Evolutionary conservation across 1,284 basidiomycete species (phyloP).

Genomic region (Trichosporon sp.): DNA sequence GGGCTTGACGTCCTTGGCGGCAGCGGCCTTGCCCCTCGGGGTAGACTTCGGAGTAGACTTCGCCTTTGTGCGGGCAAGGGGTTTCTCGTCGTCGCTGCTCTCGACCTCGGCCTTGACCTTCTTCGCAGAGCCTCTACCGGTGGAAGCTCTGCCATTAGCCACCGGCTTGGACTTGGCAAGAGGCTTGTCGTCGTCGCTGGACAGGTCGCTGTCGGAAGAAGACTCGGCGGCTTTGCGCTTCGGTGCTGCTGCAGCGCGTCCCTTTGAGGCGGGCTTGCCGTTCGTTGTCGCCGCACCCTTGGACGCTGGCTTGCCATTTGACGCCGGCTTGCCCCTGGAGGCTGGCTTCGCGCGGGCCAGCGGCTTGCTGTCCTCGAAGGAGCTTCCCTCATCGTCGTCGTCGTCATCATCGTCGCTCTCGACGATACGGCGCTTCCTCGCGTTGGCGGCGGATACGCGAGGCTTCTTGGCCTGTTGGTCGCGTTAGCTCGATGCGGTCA

Average conservation of each 20-base stretch:
- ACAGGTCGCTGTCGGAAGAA: background rate
- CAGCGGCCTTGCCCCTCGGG: conserved; percentile 49
- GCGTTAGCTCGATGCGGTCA: background rate
- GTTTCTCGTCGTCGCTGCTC: conserved; percentile 40
- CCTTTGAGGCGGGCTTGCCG: conserved; percentile 44
- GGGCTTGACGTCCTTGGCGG: conserved; percentile 49
- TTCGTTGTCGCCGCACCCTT: conserved; percentile 16
- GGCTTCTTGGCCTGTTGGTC: conserved; percentile 27
- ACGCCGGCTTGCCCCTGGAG: conserved; percentile 37
- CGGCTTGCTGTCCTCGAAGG: conserved; percentile 58
- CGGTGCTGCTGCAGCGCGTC: conserved; percentile 25
- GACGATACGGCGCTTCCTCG: conserved; percentile 37
- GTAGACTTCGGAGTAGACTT: conserved; percentile 32
- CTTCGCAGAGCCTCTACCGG: conserved; percentile 13
- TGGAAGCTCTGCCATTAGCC: conserved; percentile 10
- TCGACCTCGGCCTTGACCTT: conserved; percentile 57
- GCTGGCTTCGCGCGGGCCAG: conserved; percentile 49
- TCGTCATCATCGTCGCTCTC: conserved; percentile 36
- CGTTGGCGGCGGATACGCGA: conserved; percentile 13
- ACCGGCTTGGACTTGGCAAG: conserved; percentile 16
- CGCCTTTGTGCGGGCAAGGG: conserved; percentile 27
- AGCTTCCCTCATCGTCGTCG: conserved; percentile 16
- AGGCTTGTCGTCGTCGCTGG: conserved; percentile 19
- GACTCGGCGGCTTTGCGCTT: conserved; percentile 11
- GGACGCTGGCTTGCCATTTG: conserved; percentile 37